These are phyloP conservation scores for Cordyceps cicadae DNA, from an alignment of 2,329 filamentous ascomycete species.

Conservation along the genomic window DNA sequence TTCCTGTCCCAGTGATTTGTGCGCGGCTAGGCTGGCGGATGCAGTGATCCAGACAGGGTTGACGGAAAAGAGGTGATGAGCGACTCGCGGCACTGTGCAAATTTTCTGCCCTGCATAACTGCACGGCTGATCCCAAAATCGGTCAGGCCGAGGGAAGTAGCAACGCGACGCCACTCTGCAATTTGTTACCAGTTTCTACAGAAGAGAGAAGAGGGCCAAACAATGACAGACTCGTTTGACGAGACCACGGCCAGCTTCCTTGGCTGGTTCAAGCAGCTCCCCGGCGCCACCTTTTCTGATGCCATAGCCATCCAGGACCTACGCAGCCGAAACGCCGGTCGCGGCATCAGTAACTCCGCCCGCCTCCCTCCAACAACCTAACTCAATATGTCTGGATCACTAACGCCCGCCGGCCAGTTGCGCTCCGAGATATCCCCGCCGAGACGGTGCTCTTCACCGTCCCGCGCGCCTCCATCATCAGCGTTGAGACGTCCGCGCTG, in stretches of 20 bases:
- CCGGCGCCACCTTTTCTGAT: conserved; percentile 45
- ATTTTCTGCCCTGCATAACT: not conserved
- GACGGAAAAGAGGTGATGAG: not conserved
- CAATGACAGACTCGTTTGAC: conserved; percentile 37
- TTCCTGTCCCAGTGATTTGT: not conserved
- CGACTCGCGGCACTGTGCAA: conserved; percentile 4
- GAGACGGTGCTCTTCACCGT: conserved; percentile 77
- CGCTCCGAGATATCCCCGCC: conserved; percentile 57
- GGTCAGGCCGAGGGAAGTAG: not conserved
- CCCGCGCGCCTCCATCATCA: conserved; percentile 63
- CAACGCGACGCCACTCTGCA: not conserved
- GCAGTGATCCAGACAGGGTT: not conserved
- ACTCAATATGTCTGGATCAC: not conserved
- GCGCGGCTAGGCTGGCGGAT: not conserved
- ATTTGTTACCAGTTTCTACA: too few relatives aligned
- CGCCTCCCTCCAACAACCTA: not conserved
- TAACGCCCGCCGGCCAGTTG: conserved; percentile 44
- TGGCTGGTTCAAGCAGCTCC: conserved; percentile 44
- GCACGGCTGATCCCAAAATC: not conserved
- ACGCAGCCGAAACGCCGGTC: conserved; percentile 40
- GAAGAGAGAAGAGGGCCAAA: not conserved
- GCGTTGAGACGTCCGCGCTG: conserved; percentile 62
- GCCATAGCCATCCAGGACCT: conserved; percentile 46
- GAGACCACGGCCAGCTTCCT: conserved; percentile 38
- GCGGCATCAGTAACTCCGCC: conserved; percentile 42